Conservation (phyloP, 192 early-diverging fungal species). For the Podila clonocystis region DNA sequence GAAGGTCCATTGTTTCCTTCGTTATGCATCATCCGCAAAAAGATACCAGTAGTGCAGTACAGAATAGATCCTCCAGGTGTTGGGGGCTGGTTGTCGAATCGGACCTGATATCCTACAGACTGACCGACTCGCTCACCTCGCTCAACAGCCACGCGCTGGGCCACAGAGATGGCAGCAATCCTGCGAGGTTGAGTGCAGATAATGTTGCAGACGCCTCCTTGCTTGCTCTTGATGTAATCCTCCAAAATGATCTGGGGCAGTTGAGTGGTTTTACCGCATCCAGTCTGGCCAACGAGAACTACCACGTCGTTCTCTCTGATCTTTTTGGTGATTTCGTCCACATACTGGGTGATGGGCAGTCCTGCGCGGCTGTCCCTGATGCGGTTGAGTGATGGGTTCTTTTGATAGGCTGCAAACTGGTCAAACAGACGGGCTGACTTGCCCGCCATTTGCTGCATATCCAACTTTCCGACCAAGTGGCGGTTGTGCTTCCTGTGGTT, state of each 20-base stretch:
- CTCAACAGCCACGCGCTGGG: conserved; percentile 64
- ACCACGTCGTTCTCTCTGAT: conserved; percentile 55
- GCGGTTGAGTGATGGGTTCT: conserved; percentile 25
- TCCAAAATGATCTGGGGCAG: conserved; percentile 78
- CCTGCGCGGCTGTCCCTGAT: conserved; percentile 32
- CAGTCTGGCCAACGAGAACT: conserved; percentile 60
- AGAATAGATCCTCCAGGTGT: conserved; percentile 51
- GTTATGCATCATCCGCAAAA: conserved; percentile 67
- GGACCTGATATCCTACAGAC: conserved; percentile 56
- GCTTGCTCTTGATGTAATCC: conserved; percentile 47
- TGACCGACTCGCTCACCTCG: conserved; percentile 53
- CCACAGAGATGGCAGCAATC: conserved; percentile 80
- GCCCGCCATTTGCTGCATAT: conserved; percentile 28
- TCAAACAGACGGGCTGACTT: conserved; percentile 48
- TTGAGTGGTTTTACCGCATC: conserved; percentile 72
- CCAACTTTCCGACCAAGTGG: conserved; percentile 35
- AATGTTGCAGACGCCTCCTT: conserved; percentile 56
- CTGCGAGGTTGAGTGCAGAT: conserved; percentile 73
- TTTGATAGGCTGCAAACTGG: conserved; percentile 27
- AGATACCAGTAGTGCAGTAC: conserved; percentile 77
- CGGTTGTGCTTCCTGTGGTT: conserved; percentile 27
- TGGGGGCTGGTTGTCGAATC: conserved; percentile 53
- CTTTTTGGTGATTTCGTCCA: conserved; percentile 34
- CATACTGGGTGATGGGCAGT: conserved; percentile 53
- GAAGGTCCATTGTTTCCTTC: conserved; percentile 19